A percentile compares a stretch with the other conserved stretches of the same genome.
These are phyloP conservation scores for Pseudozyma thailandica DNA, from an alignment of 1,284 basidiomycete species.

Conservation along the genomic window DNA sequence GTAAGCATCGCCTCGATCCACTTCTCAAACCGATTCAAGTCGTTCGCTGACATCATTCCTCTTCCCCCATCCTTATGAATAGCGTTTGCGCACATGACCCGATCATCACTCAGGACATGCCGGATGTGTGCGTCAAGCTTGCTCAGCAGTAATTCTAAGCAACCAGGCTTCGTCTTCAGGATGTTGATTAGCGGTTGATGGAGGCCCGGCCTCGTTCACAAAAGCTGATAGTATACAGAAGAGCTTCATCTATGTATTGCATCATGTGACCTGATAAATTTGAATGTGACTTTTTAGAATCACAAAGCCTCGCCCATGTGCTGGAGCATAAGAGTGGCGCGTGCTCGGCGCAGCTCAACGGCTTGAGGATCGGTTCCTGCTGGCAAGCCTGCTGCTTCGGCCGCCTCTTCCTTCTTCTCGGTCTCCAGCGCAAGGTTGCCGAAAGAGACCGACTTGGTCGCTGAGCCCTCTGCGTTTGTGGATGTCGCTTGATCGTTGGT, in stretches of 20 bases:
- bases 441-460: slow-evolving; percentile 42
- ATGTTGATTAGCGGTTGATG: neutral
- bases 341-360: slow-evolving; percentile 27
- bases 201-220: neutral
- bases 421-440: slow-evolving; percentile 35
- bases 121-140: slow-evolving; percentile 14
- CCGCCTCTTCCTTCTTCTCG: slow-evolving; percentile 32
- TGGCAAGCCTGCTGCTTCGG: slow-evolving; percentile 19
- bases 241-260: neutral
- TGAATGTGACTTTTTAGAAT: neutral
- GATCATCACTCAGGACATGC: slow-evolving; percentile 1
- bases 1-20: neutral
- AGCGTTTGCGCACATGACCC: slow-evolving; percentile 23
- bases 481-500: slow-evolving; percentile 6
- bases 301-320: slow-evolving; percentile 31
- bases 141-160: neutral
- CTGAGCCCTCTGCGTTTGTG: neutral
- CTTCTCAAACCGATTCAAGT: too few species aligned
- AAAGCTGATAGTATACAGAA: neutral
- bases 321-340: slow-evolving; percentile 32
- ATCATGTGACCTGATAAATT: neutral
- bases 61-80: neutral
- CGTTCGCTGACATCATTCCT: neutral
- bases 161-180: too few species aligned
- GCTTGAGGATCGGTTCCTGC: slow-evolving; percentile 30